Conservation (phyloP, 2,329 filamentous ascomycete genomes). For the Penicillium sp. region DNA sequence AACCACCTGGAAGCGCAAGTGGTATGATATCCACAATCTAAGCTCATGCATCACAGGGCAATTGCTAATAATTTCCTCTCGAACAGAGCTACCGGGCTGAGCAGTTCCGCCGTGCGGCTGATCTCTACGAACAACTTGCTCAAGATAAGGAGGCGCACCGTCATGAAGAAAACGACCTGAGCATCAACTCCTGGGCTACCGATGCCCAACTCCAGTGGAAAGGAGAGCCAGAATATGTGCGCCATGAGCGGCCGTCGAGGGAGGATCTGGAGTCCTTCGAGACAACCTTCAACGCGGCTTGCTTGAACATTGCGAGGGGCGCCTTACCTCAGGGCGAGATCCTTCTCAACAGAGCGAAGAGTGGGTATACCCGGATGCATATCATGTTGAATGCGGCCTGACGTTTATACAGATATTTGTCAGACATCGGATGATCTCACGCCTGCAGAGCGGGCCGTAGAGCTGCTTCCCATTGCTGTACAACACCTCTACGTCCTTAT, state of each 20-base stretch:
- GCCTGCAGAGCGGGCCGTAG: conserved; percentile 62
- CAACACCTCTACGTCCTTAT: conserved; percentile 66
- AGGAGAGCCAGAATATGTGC: conserved; percentile 54
- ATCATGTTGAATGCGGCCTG: neutral
- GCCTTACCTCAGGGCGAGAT: conserved; percentile 62
- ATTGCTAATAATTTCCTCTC: conserved; percentile 4
- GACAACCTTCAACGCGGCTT: conserved; percentile 68
- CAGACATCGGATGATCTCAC: conserved; percentile 62
- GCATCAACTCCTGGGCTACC: conserved; percentile 64
- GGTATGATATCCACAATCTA: conserved; percentile 42
- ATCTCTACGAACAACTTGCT: conserved; percentile 58
- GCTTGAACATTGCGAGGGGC: conserved; percentile 64
- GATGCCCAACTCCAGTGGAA: conserved; percentile 67
- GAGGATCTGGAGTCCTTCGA: conserved; percentile 68
- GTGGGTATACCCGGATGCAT: conserved; percentile 31
- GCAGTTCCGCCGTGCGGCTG: conserved; percentile 59
- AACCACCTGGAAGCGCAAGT: conserved; percentile 67
- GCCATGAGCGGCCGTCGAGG: conserved; percentile 58
- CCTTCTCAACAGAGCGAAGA: conserved; percentile 62
- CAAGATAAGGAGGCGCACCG: conserved; percentile 42
- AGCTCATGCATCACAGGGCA: neutral
- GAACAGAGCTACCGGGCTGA: conserved; percentile 60
- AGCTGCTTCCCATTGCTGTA: conserved; percentile 63
- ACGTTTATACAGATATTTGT: conserved; percentile 55
- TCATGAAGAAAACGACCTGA: conserved; percentile 63